Evolutionary conservation across 1,284 basidiomycete species (phyloP), one percentile per base, ranked within the genome.

Genomic region (Ganoderma lucidum): DNA sequence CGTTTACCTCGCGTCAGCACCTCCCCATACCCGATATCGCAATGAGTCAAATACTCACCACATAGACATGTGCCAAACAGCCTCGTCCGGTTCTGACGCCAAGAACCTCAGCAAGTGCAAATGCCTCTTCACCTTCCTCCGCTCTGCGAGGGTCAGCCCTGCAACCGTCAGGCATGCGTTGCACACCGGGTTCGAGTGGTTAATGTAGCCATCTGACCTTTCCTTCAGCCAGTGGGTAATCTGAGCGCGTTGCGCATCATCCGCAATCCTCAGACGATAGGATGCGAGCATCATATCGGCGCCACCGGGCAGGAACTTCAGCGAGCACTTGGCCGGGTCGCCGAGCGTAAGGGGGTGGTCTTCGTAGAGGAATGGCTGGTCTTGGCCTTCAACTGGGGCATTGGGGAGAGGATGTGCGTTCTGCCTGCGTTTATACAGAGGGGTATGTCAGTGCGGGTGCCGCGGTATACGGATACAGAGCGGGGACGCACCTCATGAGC

Each of bases 301-400:
- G 23, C 58, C 64, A n/a, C 64, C 62, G 23, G 64, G 68, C 35
- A 63, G 64, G n/a, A 65, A 48, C 60, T 58, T 69, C 60, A 65
- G 44, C 28, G 45, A 55, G 15, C 58, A 41, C 28, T 56, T 28
- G 1, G 15, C 37, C 58, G 6, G 44, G 48, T 28, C 15, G 15
- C 45, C 58, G 14, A 58, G 48, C 0, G 67, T n/a, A 23, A 65
- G 53, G 9, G 53, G 32, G 61, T 62, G 59, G 15, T 61, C 67
- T n/a, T 12, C 59, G 12, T 28, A 53, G 14, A 30, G 48, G 48
- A 19, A 45, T 14, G 30, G 15, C 6, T 37, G 30, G 2, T 17
- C 44, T 45, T 45, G 12, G n/a, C 48, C 48, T 51, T 51, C 48
- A 15, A 19, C 17, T 1, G 42, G 42, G 42, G 14, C 17, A 15